These are phyloP conservation scores for Podaxis rugospora DNA, from an alignment of 768 basidiomycete genomes.

Conservation along the genomic window DNA sequence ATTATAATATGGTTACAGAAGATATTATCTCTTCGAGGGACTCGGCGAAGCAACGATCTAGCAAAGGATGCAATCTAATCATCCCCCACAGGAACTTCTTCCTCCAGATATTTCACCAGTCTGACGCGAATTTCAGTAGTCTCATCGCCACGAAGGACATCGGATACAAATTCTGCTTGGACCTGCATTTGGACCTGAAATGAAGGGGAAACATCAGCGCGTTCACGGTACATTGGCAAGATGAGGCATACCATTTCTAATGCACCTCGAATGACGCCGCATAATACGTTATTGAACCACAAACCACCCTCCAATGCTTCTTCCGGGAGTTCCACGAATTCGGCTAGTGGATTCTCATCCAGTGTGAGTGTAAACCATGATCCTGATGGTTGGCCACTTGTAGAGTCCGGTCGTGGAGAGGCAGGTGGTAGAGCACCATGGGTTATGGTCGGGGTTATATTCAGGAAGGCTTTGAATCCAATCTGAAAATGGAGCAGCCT, in stretches of 20 bases:
- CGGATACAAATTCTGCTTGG: constrained; percentile 83
- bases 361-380: constrained; percentile 79
- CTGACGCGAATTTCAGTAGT: constrained; percentile 90
- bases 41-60: neutral
- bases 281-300: constrained; percentile 96
- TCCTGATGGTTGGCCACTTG: constrained; percentile 39
- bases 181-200: constrained; percentile 95
- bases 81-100: constrained; percentile 91
- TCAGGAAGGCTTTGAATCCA: constrained; percentile 96
- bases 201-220: constrained; percentile 9
- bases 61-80: constrained; percentile 44
- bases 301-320: constrained; percentile 89
- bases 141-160: constrained; percentile 90
- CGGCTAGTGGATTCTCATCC: constrained; percentile 94
- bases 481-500: constrained; percentile 47
- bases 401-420: constrained; percentile 36
- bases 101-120: constrained; percentile 88
- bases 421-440: constrained; percentile 57
- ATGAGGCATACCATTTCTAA: constrained; percentile 82
- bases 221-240: neutral
- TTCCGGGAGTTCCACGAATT: constrained; percentile 95
- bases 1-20: too few species aligned
- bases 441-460: constrained; percentile 79
- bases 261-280: constrained; percentile 89
- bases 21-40: neutral